phyloP scores from a whole-genome alignment of 2,329 filamentous ascomycete genomes.

The Rhynchosporium secalis region DNA sequence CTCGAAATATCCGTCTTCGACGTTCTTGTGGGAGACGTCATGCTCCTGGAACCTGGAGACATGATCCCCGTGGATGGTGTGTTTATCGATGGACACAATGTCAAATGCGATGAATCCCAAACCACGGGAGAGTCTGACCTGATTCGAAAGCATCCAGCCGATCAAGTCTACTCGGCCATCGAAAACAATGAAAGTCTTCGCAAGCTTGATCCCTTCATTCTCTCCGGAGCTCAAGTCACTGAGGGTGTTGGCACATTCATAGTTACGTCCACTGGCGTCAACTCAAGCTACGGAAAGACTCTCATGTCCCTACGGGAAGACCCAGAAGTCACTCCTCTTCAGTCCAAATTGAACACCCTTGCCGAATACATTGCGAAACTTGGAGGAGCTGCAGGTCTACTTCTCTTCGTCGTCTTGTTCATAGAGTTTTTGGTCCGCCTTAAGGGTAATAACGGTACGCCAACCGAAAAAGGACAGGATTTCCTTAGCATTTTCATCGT shows the following conservation, averaged over 20 bases:
- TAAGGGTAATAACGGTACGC: conserved; percentile 47
- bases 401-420: conserved; percentile 77
- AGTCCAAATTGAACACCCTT: conserved; percentile 73
- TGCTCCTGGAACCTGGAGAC: conserved; percentile 72
- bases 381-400: conserved; percentile 67
- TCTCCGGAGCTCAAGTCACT: conserved; percentile 75
- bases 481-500: conserved; percentile 65
- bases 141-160: conserved; percentile 64
- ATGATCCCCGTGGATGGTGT: conserved; percentile 73
- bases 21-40: conserved; percentile 70
- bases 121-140: conserved; percentile 75
- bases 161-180: conserved; percentile 64
- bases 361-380: conserved; percentile 80
- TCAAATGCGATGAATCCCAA: conserved; percentile 73
- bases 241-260: conserved; percentile 76
- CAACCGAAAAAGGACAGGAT: conserved; percentile 59
- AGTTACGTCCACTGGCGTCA: conserved; percentile 71
- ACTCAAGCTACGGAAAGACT: conserved; percentile 75
- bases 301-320: conserved; percentile 78
- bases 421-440: conserved; percentile 73
- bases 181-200: conserved; percentile 58
- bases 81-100: conserved; percentile 63
- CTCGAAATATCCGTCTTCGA: conserved; percentile 70
- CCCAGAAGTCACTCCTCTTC: conserved; percentile 74
- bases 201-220: conserved; percentile 76